These are phyloP conservation scores for Neurospora intermedia DNA, from an alignment of 495 filamentous ascomycete genomes.

Conservation along the genomic window DNA sequence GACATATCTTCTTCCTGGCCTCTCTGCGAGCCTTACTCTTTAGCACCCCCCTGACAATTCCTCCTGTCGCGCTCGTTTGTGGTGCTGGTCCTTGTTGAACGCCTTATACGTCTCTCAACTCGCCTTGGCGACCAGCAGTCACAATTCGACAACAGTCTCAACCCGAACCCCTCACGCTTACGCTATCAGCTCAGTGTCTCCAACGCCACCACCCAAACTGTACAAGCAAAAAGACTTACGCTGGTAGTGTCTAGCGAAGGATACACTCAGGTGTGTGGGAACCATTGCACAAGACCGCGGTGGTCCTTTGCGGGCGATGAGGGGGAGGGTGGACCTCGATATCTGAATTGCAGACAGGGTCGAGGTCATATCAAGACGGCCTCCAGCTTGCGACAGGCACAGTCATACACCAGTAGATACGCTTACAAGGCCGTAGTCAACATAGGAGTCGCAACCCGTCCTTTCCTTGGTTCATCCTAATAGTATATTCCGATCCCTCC, in stretches of 20 bases:
- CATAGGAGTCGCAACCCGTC: neutral
- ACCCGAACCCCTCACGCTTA: neutral
- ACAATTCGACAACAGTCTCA: neutral
- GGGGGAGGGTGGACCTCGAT: conserved; percentile 28
- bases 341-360: conserved; percentile 19
- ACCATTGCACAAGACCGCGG: conserved; percentile 16
- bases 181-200: neutral
- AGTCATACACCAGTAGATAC: neutral
- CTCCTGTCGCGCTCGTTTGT: neutral
- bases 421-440: neutral
- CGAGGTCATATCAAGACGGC: conserved; percentile 15
- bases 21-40: neutral
- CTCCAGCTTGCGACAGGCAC: neutral
- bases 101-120: neutral
- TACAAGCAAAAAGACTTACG: neutral
- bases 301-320: conserved; percentile 26
- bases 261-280: conserved; percentile 1
- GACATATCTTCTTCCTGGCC: neutral
- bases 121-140: neutral
- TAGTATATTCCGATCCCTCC: neutral
- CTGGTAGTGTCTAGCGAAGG: neutral
- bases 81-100: neutral
- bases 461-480: neutral
- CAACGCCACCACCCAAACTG: neutral
- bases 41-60: neutral